Evolutionary conservation across 1,284 basidiomycete genomes (phyloP).

Genomic region (Flammula alnicola): DNA sequence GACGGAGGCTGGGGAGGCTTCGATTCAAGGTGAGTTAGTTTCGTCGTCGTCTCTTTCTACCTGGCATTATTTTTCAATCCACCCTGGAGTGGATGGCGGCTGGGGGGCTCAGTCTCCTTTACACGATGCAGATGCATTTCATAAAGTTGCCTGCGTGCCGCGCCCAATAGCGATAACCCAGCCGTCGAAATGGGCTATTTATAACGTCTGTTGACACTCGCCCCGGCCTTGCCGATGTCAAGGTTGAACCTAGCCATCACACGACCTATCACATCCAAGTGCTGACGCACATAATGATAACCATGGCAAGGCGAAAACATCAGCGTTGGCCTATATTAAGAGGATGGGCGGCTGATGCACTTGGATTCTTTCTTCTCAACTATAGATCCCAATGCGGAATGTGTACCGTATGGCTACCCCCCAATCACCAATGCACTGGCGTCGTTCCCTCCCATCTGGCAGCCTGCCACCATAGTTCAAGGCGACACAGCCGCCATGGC

Average conservation of each 20-base stretch:
- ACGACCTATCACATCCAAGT: neutral
- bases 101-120: neutral
- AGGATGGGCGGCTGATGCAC: neutral
- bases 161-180: no score
- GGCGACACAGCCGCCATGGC: conserved; percentile 5
- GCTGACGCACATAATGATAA: neutral
- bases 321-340: neutral
- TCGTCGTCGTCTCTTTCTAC: neutral
- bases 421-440: neutral
- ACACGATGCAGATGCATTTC: no score
- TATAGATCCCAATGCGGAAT: conserved; percentile 9
- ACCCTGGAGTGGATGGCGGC: neutral
- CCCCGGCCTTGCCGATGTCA: neutral
- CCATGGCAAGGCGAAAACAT: neutral
- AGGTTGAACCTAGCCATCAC: no score
- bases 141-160: no score
- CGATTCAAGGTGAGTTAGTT: neutral
- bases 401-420: conserved; percentile 6
- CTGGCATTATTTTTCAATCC: neutral
- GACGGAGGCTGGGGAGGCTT: conserved; percentile 6
- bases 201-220: neutral
- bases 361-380: neutral
- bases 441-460: conserved; percentile 8
- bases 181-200: no score
- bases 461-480: conserved; percentile 4